phyloP scores from a whole-genome alignment of 495 filamentous ascomycete genomes.

The Aspergillus steynii region DNA sequence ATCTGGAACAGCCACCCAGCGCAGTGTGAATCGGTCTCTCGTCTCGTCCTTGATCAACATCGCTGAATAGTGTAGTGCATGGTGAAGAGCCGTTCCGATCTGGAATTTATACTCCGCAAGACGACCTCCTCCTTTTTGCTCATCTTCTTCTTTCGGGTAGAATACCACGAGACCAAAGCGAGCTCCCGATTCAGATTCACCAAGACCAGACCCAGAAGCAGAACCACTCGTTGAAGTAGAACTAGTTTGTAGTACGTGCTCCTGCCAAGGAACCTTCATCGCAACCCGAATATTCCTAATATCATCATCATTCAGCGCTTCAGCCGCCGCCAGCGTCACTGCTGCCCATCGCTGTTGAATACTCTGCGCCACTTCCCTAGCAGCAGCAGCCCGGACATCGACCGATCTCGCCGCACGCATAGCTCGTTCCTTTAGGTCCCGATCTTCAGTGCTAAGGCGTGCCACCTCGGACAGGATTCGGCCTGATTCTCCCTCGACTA shows the following conservation, averaged over 20 bases:
- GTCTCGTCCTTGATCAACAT: slow-evolving; percentile 11
- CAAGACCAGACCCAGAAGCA: slow-evolving; percentile 1
- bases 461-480: slow-evolving; percentile 6
- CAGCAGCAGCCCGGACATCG: slow-evolving; percentile 10
- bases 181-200: neutral
- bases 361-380: slow-evolving; percentile 3
- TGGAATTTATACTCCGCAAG: slow-evolving; percentile 3
- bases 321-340: neutral
- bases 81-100: slow-evolving; percentile 14
- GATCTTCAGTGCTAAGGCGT: slow-evolving; percentile 9
- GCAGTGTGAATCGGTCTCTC: slow-evolving; percentile 12
- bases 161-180: slow-evolving; percentile 17
- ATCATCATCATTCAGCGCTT: slow-evolving; percentile 11
- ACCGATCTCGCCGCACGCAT: slow-evolving; percentile 10
- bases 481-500: slow-evolving; percentile 3
- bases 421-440: slow-evolving; percentile 13
- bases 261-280: slow-evolving; percentile 17
- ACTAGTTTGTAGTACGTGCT: slow-evolving; percentile 9
- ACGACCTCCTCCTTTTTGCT: slow-evolving; percentile 5
- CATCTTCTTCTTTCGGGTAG: slow-evolving; percentile 3
- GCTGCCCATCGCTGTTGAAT: neutral
- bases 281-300: slow-evolving; percentile 13
- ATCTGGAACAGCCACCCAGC: slow-evolving; percentile 13
- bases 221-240: slow-evolving; percentile 8
- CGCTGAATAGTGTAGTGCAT: slow-evolving; percentile 11